These are phyloP conservation scores for Peronosclerospora sorghi DNA, from an alignment of 352 stramenopile species.

Conservation along the genomic window DNA sequence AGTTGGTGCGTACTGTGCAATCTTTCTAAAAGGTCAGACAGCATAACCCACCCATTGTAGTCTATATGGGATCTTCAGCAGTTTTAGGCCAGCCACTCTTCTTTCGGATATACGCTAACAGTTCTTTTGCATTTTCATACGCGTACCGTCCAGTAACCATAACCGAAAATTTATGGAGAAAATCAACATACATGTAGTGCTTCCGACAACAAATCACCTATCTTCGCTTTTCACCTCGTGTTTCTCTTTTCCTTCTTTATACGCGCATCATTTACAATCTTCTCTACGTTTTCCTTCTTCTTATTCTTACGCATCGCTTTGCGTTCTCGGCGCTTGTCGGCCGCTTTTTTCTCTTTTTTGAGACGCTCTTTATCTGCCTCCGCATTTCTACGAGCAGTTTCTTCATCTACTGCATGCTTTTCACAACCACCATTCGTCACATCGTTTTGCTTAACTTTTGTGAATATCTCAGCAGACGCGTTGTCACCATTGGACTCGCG, in stretches of 20 bases:
- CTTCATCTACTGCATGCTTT: constrained; percentile 23
- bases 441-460: constrained; percentile 7
- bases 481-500: background rate
- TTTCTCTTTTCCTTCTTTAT: constrained; percentile 29
- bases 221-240: constrained; percentile 23
- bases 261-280: constrained; percentile 36
- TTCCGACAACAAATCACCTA: constrained; percentile 5
- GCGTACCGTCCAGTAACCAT: background rate
- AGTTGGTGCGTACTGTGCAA: constrained; percentile 75
- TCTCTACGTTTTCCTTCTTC: constrained; percentile 70
- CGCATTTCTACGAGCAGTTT: constrained; percentile 18
- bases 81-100: background rate
- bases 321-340: constrained; percentile 64
- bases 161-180: background rate
- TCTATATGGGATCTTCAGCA: background rate
- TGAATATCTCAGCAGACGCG: background rate
- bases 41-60: constrained; percentile 2
- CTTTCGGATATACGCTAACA: background rate
- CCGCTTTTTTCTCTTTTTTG: constrained; percentile 69
- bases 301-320: constrained; percentile 77
- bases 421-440: constrained; percentile 6
- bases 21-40: constrained; percentile 27
- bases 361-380: constrained; percentile 41
- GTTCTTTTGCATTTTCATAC: background rate
- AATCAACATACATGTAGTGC: no score